Evolutionary conservation across 768 basidiomycete species (phyloP).

Genomic region (Nidularia sp.): DNA sequence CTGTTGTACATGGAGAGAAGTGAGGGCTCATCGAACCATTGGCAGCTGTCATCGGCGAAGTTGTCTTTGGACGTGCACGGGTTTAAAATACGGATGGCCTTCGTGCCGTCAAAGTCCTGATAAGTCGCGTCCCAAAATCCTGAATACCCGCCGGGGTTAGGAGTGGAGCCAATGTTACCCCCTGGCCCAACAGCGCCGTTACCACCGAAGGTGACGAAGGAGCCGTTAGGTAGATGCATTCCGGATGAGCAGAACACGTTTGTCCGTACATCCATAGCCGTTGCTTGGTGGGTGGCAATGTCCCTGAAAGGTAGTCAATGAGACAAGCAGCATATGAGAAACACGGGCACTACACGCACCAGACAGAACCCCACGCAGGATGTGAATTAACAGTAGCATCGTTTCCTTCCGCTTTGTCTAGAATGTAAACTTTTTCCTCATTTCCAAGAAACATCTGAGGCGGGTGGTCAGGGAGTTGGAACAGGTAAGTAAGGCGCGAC

Average conservation of each 20-base stretch:
- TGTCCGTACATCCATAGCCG: slow-evolving; percentile 66
- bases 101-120: slow-evolving; percentile 76
- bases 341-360: slow-evolving; percentile 29
- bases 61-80: slow-evolving; percentile 57
- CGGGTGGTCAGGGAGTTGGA: background rate
- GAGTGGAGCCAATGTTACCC: slow-evolving; percentile 51
- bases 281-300: slow-evolving; percentile 50
- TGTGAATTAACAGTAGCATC: slow-evolving; percentile 60
- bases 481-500: slow-evolving; percentile 15
- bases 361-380: slow-evolving; percentile 72
- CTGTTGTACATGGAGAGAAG: slow-evolving; percentile 60
- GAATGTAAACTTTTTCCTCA: slow-evolving; percentile 76
- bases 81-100: slow-evolving; percentile 76
- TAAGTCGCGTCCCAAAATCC: slow-evolving; percentile 64
- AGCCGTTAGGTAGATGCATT: slow-evolving; percentile 78
- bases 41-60: slow-evolving; percentile 46
- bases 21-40: slow-evolving; percentile 69
- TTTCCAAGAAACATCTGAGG: slow-evolving; percentile 77
- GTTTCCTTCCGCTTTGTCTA: slow-evolving; percentile 90
- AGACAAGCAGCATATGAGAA: slow-evolving; percentile 1
- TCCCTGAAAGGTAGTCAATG: slow-evolving; percentile 38
- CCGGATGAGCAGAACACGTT: slow-evolving; percentile 84
- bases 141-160: slow-evolving; percentile 38
- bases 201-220: slow-evolving; percentile 72
- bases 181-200: slow-evolving; percentile 70